Base-by-base conservation (phyloP, 2,329 filamentous ascomycete species). In the Knoxdaviesia proteae region DNA sequence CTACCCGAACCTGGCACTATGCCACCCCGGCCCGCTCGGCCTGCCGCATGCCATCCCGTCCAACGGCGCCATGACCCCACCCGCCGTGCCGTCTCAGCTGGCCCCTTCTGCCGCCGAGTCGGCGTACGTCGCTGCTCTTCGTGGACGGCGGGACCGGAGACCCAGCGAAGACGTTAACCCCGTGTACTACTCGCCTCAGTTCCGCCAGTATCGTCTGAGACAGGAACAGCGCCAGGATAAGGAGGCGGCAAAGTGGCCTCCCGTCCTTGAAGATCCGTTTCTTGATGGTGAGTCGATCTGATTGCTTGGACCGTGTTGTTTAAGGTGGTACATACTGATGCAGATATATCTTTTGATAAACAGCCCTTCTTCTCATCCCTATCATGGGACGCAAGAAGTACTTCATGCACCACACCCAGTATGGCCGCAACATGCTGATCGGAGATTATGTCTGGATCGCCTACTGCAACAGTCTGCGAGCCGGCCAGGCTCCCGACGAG, bases 401-500 rank as follows among this genome's bases (percentile, higher is more conserved):
- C 53, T 74, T 69, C 45, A 75, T 76, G 59, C 67, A 69, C 47
- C 68, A 71, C 34, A 71, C 74, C 53, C 69, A 71, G 36, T 72
- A 76, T 49, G 76, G 77, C 5, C 71, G 77, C 40, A 81, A 81
- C 58, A 77, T 79, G 68, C 64, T 81, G 44, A 79, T 81, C 51
- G 71, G 68, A 51, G 73, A 77, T 56, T 80, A 80, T 56, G 66
- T 80, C 38, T 79, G 67, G 67, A 65, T 70, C 46, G 62, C 65
- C 7, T 64, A 65, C 49, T 61, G 60, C 53, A 56, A 57, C 33
- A 55, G 58, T 33, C 58, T 71, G 45, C 60, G 63, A 32, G 59
- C 64, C 3, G 67, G 66, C 3, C 57, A 58, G 40, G 57, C 60
- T 37, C 64, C 66, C 3, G 62, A 65, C 47, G 55, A 58, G 37